Evolutionary conservation across 2,329 filamentous ascomycete genomes (phyloP).

Genomic region (Lizonia empirigonia): DNA sequence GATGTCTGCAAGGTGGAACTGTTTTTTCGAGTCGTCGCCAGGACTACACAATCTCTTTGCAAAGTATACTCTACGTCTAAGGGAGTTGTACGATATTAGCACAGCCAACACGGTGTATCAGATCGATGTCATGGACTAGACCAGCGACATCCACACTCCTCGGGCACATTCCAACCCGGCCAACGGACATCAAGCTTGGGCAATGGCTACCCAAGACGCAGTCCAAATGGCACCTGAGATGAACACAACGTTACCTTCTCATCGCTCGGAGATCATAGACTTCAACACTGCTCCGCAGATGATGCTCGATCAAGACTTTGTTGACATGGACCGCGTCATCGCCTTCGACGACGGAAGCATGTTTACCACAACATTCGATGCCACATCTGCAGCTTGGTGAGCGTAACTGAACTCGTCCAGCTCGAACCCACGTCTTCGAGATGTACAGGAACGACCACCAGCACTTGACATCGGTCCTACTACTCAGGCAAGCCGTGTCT

Average conservation of each 20-base stretch:
- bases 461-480: background rate
- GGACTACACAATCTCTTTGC: constrained; percentile 10
- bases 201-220: background rate
- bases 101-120: constrained; percentile 6
- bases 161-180: background rate
- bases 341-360: constrained; percentile 32
- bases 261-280: constrained; percentile 2
- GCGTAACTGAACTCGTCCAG: background rate
- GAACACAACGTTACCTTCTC: background rate
- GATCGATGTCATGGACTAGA: constrained; percentile 23
- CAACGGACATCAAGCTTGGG: background rate
- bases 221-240: background rate
- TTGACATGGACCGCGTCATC: constrained; percentile 29
- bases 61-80: constrained; percentile 17
- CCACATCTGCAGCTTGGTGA: constrained; percentile 1
- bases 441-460: background rate
- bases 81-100: constrained; percentile 18
- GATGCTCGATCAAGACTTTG: constrained; percentile 25
- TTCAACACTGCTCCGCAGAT: constrained; percentile 20
- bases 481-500: background rate
- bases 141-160: constrained; percentile 12
- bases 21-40: background rate
- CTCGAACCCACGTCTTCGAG: background rate
- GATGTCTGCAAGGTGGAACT: constrained; percentile 22
- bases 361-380: constrained; percentile 23